Conservation (phyloP, 257 asterid species). For the Solanum virginianum region DNA sequence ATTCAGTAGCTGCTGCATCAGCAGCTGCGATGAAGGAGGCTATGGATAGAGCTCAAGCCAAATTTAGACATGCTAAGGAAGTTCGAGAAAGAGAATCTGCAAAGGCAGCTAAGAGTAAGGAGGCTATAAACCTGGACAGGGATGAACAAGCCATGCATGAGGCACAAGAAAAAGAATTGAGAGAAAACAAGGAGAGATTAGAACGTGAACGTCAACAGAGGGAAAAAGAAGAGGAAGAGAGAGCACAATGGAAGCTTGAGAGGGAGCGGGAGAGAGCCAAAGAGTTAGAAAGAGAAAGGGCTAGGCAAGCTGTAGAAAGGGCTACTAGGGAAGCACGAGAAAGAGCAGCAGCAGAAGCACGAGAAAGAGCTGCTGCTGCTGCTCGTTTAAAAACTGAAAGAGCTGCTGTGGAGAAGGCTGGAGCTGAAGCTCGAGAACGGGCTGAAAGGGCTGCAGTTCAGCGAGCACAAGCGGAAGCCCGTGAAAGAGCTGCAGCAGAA, state of each 20-base stretch:
- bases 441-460: conserved; percentile 93
- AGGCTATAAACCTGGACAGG: conserved; percentile 35
- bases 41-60: conserved; percentile 97
- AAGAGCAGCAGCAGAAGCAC: conserved; percentile 72
- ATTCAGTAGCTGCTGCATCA: conserved; percentile 86
- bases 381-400: conserved; percentile 66
- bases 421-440: conserved; percentile 74
- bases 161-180: conserved; percentile 42
- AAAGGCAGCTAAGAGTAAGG: conserved; percentile 70
- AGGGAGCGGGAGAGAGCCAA: conserved; percentile 60
- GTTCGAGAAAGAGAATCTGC: conserved; percentile 87
- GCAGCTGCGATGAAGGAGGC: conserved; percentile 99
- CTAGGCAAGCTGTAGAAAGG: conserved; percentile 85
- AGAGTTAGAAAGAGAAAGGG: conserved; percentile 71
- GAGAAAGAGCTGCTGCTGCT: conserved; percentile 55
- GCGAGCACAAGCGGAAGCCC: conserved; percentile 92
- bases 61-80: conserved; percentile 93
- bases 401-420: conserved; percentile 64
- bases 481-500: conserved; percentile 93
- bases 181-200: conserved; percentile 64
- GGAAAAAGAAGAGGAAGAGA: conserved; percentile 69
- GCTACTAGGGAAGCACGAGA: conserved; percentile 97
- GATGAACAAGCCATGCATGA: conserved; percentile 43
- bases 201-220: conserved; percentile 63
- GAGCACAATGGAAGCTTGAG: conserved; percentile 67